Base-by-base conservation (phyloP, 192 early-diverging fungal species). In the Cetraspora pellucida region DNA sequence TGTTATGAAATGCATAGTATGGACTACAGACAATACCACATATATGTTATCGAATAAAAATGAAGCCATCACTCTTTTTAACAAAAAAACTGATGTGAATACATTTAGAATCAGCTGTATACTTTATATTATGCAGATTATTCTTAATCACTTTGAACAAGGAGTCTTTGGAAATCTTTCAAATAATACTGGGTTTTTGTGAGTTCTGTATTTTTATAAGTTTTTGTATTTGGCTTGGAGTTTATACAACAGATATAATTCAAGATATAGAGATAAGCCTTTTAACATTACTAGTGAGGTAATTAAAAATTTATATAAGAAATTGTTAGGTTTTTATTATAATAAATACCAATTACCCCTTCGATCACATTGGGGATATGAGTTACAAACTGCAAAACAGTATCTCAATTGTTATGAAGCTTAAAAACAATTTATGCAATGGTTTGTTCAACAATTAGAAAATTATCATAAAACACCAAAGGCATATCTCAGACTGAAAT, bases 21-120 rank as follows among this genome's bases (percentile, higher is more conserved):
- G 67, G 67, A 14, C 47, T 14, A 69, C 67, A 5, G 46, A 69
- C 7, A 69, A 69, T 50, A 65, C 63, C 5, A 16, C 27, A 19
- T 65, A 65, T 17, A 43, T 65, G 46, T 69, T 13, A 28, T 0
- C 21, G 1, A 2, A 45, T 16, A 69, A 69, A 49, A 49, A 49
- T 28, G 67, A 45, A 3, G 67, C 67, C 25, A 21, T 69, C 47
- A 0, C 7, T 49, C 43, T 49, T 69, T 69, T 50, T 14, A 69
- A 50, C 47, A 45, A 50, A 69, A 69, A 49, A 49, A 14, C 21
- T 49, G 25, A 14, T 7, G 6, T 0, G 27, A 69, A 28, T 69
- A 3, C 46, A 2, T 49, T 69, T 16, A 19, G 25, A 50, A 69
- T 69, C 49, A n/a, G 44, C 11, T 69, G 46, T 50, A 21, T 10